These are phyloP conservation scores for Microbotryum saponariae DNA, from an alignment of 1,284 basidiomycete species.

Conservation along the genomic window DNA sequence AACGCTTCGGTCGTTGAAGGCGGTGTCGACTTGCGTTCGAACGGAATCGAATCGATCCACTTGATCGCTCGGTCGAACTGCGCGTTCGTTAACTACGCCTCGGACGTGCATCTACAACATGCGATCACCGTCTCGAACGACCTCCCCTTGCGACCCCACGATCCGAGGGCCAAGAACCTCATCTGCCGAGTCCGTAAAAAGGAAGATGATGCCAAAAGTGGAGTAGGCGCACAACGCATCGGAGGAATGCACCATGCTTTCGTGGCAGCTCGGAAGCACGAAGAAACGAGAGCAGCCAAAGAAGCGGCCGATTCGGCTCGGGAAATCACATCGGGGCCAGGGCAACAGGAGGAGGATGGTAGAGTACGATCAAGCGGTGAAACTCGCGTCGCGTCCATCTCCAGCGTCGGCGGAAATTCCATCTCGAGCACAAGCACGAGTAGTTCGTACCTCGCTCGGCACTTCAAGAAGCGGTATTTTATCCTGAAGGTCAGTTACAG, in stretches of 20 bases:
- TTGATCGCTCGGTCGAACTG: constrained; percentile 86
- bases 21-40: constrained; percentile 34
- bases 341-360: constrained; percentile 15
- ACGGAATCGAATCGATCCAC: constrained; percentile 78
- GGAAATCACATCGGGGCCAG: constrained; percentile 15
- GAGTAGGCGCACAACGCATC: constrained; percentile 84
- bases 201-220: constrained; percentile 79
- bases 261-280: constrained; percentile 48
- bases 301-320: constrained; percentile 8
- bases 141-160: constrained; percentile 19
- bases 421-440: constrained; percentile 28
- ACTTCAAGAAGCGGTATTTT: constrained; percentile 79
- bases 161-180: constrained; percentile 21
- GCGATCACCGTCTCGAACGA: constrained; percentile 26
- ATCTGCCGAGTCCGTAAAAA: constrained; percentile 54
- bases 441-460: constrained; percentile 30
- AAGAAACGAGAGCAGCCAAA: constrained; percentile 17
- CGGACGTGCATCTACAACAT: constrained; percentile 27
- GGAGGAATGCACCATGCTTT: constrained; percentile 73
- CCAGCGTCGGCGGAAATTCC: constrained; percentile 6
- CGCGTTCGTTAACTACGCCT: constrained; percentile 32
- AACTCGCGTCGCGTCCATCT: not conserved
- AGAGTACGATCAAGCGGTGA: constrained; percentile 8
- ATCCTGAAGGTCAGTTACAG: constrained; percentile 66
- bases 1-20: not conserved